Percentiles rank a stretch among this genome's conserved stretches.
Evolutionary conservation across 495 filamentous ascomycete genomes (phyloP).

Genomic region (Acidomyces sp.): DNA sequence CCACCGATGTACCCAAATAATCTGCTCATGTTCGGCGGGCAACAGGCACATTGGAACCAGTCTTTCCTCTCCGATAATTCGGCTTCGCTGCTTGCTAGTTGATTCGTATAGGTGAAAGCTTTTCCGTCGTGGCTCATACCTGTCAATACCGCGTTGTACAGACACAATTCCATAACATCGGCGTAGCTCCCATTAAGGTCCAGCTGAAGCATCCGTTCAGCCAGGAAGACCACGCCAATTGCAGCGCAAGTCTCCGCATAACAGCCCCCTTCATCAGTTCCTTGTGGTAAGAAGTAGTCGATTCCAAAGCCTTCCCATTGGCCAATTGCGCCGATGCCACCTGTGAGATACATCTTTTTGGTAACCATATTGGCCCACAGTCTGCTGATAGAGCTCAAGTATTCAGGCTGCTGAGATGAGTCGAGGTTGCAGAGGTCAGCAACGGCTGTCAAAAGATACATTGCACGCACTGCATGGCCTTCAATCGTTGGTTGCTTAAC

Average conservation of each 20-base stretch:
- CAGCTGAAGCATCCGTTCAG: constrained; percentile 39
- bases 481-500: constrained; percentile 41
- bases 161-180: constrained; percentile 45
- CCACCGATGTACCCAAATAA: constrained; percentile 42
- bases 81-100: constrained; percentile 38
- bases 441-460: constrained; percentile 38
- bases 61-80: constrained; percentile 33
- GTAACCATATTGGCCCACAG: constrained; percentile 46
- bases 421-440: constrained; percentile 29
- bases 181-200: constrained; percentile 40
- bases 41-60: constrained; percentile 47
- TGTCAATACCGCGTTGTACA: constrained; percentile 47
- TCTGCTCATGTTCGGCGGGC: constrained; percentile 45
- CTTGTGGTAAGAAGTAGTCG: constrained; percentile 43
- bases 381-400: constrained; percentile 28
- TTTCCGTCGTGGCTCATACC: constrained; percentile 36
- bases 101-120: constrained; percentile 43
- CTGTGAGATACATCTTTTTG: constrained; percentile 47
- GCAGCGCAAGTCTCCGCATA: constrained; percentile 49
- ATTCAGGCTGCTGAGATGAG: constrained; percentile 19
- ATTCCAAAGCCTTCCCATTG: constrained; percentile 51
- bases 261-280: constrained; percentile 45
- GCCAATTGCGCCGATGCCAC: constrained; percentile 44
- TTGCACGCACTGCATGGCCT: constrained; percentile 45
- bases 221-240: constrained; percentile 46